Base-by-base conservation (phyloP, 352 stramenopile species). In the Phytophthora litchii region DNA sequence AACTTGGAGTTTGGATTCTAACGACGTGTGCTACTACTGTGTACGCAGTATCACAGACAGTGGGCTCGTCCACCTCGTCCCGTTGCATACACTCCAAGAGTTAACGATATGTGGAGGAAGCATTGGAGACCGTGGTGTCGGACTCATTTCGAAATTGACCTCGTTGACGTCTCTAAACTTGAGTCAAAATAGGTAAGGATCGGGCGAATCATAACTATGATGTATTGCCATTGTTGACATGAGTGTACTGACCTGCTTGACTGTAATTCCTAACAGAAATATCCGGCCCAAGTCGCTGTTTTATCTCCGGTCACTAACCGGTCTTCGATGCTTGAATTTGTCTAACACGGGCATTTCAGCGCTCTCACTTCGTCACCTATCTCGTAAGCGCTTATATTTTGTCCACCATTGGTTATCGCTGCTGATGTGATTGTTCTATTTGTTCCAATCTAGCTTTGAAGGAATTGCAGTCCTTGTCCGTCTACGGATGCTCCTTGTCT, bases 141-240 rank as follows among this genome's bases (percentile, higher is more conserved):
- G 88, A 40, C 44, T 88, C 13, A 83, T 94, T 42, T 88, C 76
- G n/a, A 88, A 88, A 20, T 67, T 94, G 48, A 88, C 74, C 37
- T 83, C 74, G 14, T 66, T 94, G 45, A 81, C 67, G 45, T 84
- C 77, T n/a, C 67, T 94, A 38, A 94, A 94, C 51, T 41, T 94
- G 58, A 90, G 82, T 63, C 84, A 94, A 54, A 94, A 94, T 73
- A 81, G 78, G 84, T 83, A 47, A 34, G 29, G 23, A 11, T 3
- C 7, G 29, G 0, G 54, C 16, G 7, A 5, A 42, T 4, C 14
- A 3, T 51, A 34, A 34, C 29, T 34, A 34, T 3, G 6, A 34
- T 34, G 4, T 34, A 3, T 34, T 3, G 3, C 10, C 29, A 12
- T 34, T 34, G 3, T 9, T 34, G 2, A 12, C 6, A 34, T 13